Base-by-base conservation (phyloP, 768 basidiomycete genomes). In the Russula olivacea region DNA sequence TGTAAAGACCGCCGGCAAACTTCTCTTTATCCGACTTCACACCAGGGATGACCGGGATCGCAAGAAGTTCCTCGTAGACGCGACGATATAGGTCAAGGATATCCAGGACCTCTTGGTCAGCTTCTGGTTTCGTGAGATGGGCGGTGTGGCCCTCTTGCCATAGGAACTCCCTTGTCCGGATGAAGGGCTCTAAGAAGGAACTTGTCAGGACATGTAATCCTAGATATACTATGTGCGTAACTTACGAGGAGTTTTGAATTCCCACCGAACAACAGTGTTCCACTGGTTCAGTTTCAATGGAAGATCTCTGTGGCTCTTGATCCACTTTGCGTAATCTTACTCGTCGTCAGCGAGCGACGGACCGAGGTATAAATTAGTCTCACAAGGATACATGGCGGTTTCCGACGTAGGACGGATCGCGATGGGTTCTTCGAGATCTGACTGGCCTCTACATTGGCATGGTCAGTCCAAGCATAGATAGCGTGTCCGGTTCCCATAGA, bases 101-200 rank as follows among this genome's bases (percentile, higher is more conserved):
- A 61, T 96, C 83, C 21, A 82, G 85, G 17, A 98, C 97, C 76
- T 98, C 97, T 55, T 76, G 78, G 70, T 93, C 97, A 28, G 96
- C 96, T 74, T 98, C 96, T 4, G 78, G 72, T 75, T 95, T 89
- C 68, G 89, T 91, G 49, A 95, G 81, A 75, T 89, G 86, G 3
- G 97, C 96, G 10, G 97, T 98, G 78, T 99, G 97, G 41, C 97
- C 97, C 76, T 99, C 97, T 78, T 99, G 97, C 97, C 97, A 99
- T n/a, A 99, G 80, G 82, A 98, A 99, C 78, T 99, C 97, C 72
- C 97, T 91, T 2, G 97, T 98, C 60, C 97, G 93, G 41, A 99
- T 83, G 89, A 99, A 99, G 9, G 97, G 97, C 74, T 99, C 89
- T 91, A 72, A 40, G 58, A 21, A 15, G 32, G 30, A 25, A 23